Conservation (phyloP, 441 rosid genomes). For the Rhodomyrtus psidioides region DNA sequence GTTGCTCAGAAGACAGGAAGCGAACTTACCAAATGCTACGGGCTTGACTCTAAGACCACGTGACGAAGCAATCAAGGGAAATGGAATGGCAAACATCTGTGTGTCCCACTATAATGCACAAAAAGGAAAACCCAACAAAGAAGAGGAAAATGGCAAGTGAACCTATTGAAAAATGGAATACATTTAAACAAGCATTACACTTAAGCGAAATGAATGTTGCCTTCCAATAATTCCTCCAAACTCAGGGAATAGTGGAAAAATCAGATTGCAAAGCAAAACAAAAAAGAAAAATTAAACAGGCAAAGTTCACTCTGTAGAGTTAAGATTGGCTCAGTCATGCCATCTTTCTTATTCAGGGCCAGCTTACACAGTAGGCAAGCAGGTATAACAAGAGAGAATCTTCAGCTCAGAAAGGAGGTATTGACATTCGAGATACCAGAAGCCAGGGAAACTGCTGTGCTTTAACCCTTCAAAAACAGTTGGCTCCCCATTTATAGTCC, state of each 20-base stretch:
- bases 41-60: neutral
- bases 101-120: neutral
- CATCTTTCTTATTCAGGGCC: no score
- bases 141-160: neutral
- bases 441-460: neutral
- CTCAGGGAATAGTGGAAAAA: neutral
- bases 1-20: neutral
- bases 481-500: neutral
- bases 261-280: neutral
- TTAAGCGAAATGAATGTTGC: neutral
- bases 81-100: neutral
- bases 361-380: neutral
- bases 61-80: neutral
- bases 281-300: neutral
- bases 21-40: neutral
- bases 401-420: neutral
- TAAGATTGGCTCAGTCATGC: no score
- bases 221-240: neutral
- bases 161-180: neutral
- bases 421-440: neutral
- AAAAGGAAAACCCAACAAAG: neutral
- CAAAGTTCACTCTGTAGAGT: no score
- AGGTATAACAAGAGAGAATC: neutral
- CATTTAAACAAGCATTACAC: neutral
- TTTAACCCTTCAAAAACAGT: neutral